Base-by-base conservation (phyloP, 768 basidiomycete genomes). In the Lactarius pseudohatsudake region DNA sequence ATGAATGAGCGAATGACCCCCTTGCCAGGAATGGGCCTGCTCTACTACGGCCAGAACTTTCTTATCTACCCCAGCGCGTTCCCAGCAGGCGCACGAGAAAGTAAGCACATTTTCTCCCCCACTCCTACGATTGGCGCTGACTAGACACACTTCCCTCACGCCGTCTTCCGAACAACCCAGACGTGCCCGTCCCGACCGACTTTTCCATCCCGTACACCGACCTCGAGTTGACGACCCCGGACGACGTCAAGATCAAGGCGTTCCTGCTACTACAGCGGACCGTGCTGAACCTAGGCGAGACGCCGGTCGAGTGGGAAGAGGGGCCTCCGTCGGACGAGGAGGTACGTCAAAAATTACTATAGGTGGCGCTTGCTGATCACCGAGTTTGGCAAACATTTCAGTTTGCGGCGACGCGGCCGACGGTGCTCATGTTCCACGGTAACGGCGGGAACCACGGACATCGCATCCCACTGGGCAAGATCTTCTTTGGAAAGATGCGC, bases 351-450 rank as follows among this genome's bases (percentile, higher is more conserved):
- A 22, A 4, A 26, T 26, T 11, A 3, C 7, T 3, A n/a, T 38
- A 18, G 16, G 8, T 2, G 18, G 32, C 15, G 8, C 13, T 9
- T 38, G 45, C 55, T 43, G 26, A 38, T 16, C 47, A n/a, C 45
- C 16, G 54, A 41, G 3, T 26, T 53, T 20, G 15, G 28, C 32
- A 4, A 9, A 4, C 7, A n/a, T 3, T 57, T 40, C 15, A 82
- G 82, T 81, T 81, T 67, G 79, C 81, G 18, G 74, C 79, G 0
- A 75, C 74, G 54, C 81, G 94, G 18, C 96, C 96, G 1, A 97
- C 94, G 0, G 81, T 98, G 2, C 76, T 98, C 59, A 92, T 98
- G 87, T 94, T 97, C 64, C 96, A 98, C 71, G 96, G 96, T 8
- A 92, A 92, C 72, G 91, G 87, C 0, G 91, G 91, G 16, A 94